Conservation (phyloP, 1,139 yeast species). For the Pichia sp. region DNA sequence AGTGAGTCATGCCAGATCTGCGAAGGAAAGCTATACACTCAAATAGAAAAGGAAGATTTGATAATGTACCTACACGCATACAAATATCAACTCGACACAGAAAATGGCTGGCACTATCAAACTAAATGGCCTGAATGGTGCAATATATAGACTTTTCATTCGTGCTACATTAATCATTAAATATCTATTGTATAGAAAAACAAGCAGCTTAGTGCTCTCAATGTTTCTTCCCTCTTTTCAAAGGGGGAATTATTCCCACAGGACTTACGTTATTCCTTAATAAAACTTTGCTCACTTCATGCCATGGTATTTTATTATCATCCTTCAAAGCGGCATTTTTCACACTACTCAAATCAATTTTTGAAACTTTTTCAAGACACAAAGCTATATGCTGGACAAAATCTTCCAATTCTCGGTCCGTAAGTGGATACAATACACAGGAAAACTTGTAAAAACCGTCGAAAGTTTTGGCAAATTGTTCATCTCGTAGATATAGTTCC, state of each 20-base stretch:
- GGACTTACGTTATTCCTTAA: constrained; percentile 12
- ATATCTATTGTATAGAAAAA: no score
- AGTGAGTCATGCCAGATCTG: constrained; percentile 43
- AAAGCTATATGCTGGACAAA: constrained; percentile 33
- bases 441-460: constrained; percentile 49
- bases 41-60: constrained; percentile 38
- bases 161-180: no score
- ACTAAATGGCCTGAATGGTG: constrained; percentile 42
- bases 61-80: constrained; percentile 58
- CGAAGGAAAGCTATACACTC: constrained; percentile 37
- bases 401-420: constrained; percentile 30
- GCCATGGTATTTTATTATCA: constrained; percentile 28
- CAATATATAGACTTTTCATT: background rate
- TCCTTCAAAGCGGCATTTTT: constrained; percentile 35
- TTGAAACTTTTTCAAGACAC: constrained; percentile 33
- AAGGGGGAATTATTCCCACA: background rate
- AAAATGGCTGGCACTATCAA: constrained; percentile 32
- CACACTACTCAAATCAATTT: constrained; percentile 6
- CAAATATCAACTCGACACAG: constrained; percentile 37
- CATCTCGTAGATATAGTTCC: constrained; percentile 17
- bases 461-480: constrained; percentile 17
- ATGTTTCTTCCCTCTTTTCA: background rate
- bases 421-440: constrained; percentile 38
- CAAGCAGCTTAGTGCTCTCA: background rate
- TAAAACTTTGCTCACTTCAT: constrained; percentile 14